Conservation (phyloP, 2,329 filamentous ascomycete genomes). For the Aspergillus sp. region DNA sequence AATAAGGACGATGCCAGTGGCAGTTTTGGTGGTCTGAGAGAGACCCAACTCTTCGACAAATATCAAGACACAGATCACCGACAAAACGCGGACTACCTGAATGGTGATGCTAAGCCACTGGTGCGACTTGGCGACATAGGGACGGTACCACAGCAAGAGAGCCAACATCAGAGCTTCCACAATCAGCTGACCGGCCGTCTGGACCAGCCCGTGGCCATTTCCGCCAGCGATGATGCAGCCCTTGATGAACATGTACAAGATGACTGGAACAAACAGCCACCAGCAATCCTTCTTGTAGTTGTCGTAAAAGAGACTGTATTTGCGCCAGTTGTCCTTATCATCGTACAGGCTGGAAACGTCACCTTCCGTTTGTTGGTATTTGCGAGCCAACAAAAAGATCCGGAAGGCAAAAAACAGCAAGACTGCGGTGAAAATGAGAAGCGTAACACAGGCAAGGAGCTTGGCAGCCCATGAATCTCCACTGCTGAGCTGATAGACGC, state of each 20-base stretch:
- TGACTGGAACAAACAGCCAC: conserved; percentile 91
- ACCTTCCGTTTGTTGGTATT: conserved; percentile 69
- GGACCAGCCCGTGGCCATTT: conserved; percentile 75
- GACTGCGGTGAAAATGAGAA: conserved; percentile 71
- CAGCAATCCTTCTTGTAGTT: conserved; percentile 90
- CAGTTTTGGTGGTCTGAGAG: conserved; percentile 83
- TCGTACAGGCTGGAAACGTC: conserved; percentile 70
- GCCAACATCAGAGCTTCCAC: conserved; percentile 74
- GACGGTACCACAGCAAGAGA: conserved; percentile 75
- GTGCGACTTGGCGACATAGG: conserved; percentile 77
- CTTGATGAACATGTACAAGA: conserved; percentile 85
- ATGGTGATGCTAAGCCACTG: conserved; percentile 94
- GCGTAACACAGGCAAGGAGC: conserved; percentile 70
- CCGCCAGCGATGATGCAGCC: conserved; percentile 77
- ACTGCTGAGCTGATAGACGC: conserved; percentile 87
- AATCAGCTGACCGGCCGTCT: conserved; percentile 71
- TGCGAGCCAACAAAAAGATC: conserved; percentile 69
- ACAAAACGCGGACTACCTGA: conserved; percentile 80
- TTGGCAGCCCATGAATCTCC: conserved; percentile 95
- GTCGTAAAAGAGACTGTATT: conserved; percentile 97
- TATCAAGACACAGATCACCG: conserved; percentile 78
- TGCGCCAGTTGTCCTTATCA: conserved; percentile 83
- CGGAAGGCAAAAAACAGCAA: conserved; percentile 77
- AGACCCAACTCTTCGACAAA: conserved; percentile 93
- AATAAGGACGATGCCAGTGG: conserved; percentile 88